A percentile compares a stretch with the other conserved stretches of the same genome.
phyloP scores from a whole-genome alignment of 1,284 basidiomycete species.

The Sanghuangporus weigelae region DNA sequence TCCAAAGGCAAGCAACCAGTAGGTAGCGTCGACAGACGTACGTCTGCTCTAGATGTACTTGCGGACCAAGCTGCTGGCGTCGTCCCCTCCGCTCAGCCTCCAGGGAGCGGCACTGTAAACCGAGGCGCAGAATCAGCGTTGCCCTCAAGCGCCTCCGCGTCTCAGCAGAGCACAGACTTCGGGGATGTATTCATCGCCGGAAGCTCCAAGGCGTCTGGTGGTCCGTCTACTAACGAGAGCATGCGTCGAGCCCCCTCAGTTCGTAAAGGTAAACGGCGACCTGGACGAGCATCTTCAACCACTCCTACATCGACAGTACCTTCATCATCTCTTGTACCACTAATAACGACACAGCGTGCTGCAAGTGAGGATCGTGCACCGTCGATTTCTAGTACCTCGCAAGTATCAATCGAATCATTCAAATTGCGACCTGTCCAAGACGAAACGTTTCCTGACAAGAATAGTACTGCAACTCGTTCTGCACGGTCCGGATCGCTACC shows the following conservation, averaged over 20 bases:
- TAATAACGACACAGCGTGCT: not conserved
- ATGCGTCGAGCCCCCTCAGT: no score
- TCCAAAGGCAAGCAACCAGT: not conserved
- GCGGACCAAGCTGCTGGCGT: constrained; percentile 14
- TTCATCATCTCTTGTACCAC: not conserved
- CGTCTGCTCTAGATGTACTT: constrained; percentile 15
- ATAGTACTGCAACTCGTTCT: not conserved
- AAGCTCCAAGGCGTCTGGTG: not conserved
- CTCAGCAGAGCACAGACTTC: not conserved
- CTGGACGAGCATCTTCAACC: constrained; percentile 1
- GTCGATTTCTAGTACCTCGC: not conserved
- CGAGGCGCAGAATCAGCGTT: not conserved
- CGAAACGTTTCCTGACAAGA: not conserved
- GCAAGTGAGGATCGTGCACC: not conserved
- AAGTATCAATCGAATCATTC: not conserved
- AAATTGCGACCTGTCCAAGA: not conserved
- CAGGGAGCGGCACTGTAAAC: not conserved
- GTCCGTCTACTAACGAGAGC: not conserved
- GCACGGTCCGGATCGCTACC: not conserved
- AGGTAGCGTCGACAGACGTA: not conserved
- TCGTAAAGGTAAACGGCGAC: not conserved
- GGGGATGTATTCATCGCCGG: not conserved
- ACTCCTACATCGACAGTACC: not conserved
- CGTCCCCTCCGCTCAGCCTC: not conserved
- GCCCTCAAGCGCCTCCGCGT: not conserved